Percentiles rank a stretch among this genome's conserved stretches.
Conservation (phyloP, 768 basidiomycete genomes). For the Macrolepiota dolichaula region DNA sequence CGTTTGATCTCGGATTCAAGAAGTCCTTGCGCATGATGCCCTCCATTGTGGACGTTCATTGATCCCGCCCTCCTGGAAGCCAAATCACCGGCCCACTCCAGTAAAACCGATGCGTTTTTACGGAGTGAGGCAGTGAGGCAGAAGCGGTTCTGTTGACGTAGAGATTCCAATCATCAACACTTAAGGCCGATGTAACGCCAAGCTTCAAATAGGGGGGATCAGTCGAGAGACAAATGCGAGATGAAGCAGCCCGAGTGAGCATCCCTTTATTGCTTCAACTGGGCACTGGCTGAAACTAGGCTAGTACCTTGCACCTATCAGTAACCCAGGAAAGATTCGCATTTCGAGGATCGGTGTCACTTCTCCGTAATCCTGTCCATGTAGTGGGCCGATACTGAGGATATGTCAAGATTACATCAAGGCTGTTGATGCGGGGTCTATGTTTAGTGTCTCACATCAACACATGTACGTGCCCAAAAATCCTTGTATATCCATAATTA, state of each 20-base stretch:
- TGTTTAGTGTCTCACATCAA: too few relatives aligned
- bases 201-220: not conserved
- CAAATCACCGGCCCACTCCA: not conserved
- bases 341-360: too few relatives aligned
- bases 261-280: not conserved
- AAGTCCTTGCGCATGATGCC: not conserved
- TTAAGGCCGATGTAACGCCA: not conserved
- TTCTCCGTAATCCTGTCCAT: too few relatives aligned
- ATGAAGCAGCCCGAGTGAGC: not conserved
- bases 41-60: not conserved
- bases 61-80: not conserved
- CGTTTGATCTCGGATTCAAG: not conserved
- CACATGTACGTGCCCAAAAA: too few relatives aligned
- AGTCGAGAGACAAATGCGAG: not conserved
- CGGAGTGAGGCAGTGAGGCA: slow-evolving; percentile 1
- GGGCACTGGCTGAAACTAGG: too few relatives aligned
- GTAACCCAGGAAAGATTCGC: too few relatives aligned
- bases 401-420: too few relatives aligned
- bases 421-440: too few relatives aligned
- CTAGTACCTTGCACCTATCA: too few relatives aligned
- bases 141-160: not conserved
- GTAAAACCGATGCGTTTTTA: not conserved
- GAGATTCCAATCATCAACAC: not conserved
- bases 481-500: too few relatives aligned
- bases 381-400: too few relatives aligned